A percentile compares a stretch with the other conserved stretches of the same genome.
Conservation (phyloP, 2,329 filamentous ascomycete species). For the Beauveria brongniartii region DNA sequence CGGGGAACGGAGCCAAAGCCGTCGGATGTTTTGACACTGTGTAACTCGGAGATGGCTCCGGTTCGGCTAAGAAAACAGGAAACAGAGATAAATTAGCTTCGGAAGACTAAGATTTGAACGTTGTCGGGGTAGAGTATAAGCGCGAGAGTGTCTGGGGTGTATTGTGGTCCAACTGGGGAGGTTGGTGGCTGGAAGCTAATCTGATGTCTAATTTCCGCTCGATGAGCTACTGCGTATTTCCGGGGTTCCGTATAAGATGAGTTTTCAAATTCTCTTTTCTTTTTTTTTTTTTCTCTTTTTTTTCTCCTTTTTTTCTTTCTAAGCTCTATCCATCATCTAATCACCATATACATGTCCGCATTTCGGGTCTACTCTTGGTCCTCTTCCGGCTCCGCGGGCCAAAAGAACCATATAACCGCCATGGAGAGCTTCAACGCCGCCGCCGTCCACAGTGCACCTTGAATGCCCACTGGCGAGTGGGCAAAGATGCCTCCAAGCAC, state of each 20-base stretch:
- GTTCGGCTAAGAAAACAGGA: neutral
- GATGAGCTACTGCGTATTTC: neutral
- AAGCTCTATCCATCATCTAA: neutral
- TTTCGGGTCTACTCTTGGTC: constrained; percentile 17
- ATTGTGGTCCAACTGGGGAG: too few relatives aligned
- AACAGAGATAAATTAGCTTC: neutral
- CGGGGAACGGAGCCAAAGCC: neutral
- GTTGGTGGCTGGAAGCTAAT: neutral
- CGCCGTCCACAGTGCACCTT: constrained; percentile 52
- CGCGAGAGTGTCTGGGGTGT: too few relatives aligned
- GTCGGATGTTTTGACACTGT: too few relatives aligned
- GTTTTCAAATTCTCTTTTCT: neutral
- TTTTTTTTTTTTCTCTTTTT: neutral
- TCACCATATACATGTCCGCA: neutral
- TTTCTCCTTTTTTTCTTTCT: neutral
- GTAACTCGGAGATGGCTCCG: neutral
- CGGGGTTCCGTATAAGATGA: too few relatives aligned
- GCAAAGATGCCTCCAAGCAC: constrained; percentile 42
- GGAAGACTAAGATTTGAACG: neutral
- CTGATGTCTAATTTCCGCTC: neutral
- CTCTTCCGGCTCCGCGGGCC: constrained; percentile 40
- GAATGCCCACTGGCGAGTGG: constrained; percentile 38
- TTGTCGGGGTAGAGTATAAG: neutral
- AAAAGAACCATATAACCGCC: constrained; percentile 50
- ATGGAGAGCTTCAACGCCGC: constrained; percentile 48